A percentile compares a stretch with the other conserved stretches of the same genome.
Evolutionary conservation across 192 early-diverging fungal species (phyloP).

Genomic region (Linnemannia exigua): DNA sequence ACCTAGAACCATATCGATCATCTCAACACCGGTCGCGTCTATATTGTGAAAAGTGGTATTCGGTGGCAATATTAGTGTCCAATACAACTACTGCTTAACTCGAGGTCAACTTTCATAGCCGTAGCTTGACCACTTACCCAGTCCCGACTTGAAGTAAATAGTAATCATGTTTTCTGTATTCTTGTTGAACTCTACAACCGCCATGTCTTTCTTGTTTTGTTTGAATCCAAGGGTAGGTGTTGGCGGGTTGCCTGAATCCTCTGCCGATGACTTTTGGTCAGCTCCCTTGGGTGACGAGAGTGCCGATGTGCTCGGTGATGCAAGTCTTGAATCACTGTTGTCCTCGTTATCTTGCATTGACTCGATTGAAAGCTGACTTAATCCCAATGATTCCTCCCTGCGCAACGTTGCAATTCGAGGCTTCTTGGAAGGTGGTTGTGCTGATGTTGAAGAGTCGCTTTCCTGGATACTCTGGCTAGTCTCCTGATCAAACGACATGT

Average conservation of each 20-base stretch:
- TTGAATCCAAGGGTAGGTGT: neutral
- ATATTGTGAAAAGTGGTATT: neutral
- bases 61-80: neutral
- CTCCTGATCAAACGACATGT: neutral
- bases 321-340: neutral
- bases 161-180: conserved; percentile 48
- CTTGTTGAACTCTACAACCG: conserved; percentile 34
- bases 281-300: neutral
- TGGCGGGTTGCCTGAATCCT: neutral
- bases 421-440: neutral
- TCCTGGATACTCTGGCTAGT: neutral
- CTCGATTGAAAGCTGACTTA: neutral
- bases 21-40: conserved; percentile 50
- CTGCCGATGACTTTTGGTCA: neutral
- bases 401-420: neutral
- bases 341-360: neutral
- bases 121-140: conserved; percentile 23
- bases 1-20: conserved; percentile 45
- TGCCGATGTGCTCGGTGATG: neutral
- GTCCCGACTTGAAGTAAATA: conserved; percentile 37
- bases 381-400: neutral
- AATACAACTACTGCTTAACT: neutral
- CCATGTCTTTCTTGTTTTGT: neutral
- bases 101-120: neutral
- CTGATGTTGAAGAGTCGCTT: neutral